A percentile compares a stretch with the other conserved stretches of the same genome.
phyloP scores from a whole-genome alignment of 495 filamentous ascomycete species.

The Oidiodendron maius region DNA sequence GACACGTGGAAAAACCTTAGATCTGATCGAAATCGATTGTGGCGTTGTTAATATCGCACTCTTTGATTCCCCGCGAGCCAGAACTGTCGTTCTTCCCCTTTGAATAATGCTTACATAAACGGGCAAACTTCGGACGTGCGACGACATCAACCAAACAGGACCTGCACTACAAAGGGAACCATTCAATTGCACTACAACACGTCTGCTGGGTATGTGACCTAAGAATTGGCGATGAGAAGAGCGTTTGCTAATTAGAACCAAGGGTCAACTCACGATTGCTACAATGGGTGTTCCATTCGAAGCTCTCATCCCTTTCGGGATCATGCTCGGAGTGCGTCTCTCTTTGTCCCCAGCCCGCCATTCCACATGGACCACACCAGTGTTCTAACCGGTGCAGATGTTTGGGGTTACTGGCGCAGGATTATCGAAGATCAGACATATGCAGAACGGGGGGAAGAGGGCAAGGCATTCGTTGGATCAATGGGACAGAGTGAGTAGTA shows the following conservation, averaged over 20 bases:
- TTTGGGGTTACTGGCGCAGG: conserved; percentile 78
- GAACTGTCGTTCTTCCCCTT: conserved; percentile 14
- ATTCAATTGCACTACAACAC: conserved; percentile 12
- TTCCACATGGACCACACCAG: not conserved
- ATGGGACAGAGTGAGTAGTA: conserved; percentile 83
- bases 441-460: conserved; percentile 85
- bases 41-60: conserved; percentile 19
- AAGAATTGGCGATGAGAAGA: not conserved
- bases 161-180: conserved; percentile 1
- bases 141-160: conserved; percentile 13
- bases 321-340: conserved; percentile 72
- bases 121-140: conserved; percentile 3
- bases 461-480: conserved; percentile 76
- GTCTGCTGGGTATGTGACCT: conserved; percentile 4
- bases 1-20: conserved; percentile 23
- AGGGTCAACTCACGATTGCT: conserved; percentile 21
- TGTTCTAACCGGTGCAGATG: conserved; percentile 56
- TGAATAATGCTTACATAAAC: conserved; percentile 4
- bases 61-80: conserved; percentile 4
- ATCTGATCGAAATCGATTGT: conserved; percentile 16
- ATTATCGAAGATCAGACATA: conserved; percentile 64
- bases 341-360: conserved; percentile 10
- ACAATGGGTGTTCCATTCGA: conserved; percentile 95
- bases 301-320: conserved; percentile 87
- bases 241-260: conserved; percentile 8